These are phyloP conservation scores for Coniosporium apollinis DNA, from an alignment of 495 filamentous ascomycete species.

Conservation along the genomic window DNA sequence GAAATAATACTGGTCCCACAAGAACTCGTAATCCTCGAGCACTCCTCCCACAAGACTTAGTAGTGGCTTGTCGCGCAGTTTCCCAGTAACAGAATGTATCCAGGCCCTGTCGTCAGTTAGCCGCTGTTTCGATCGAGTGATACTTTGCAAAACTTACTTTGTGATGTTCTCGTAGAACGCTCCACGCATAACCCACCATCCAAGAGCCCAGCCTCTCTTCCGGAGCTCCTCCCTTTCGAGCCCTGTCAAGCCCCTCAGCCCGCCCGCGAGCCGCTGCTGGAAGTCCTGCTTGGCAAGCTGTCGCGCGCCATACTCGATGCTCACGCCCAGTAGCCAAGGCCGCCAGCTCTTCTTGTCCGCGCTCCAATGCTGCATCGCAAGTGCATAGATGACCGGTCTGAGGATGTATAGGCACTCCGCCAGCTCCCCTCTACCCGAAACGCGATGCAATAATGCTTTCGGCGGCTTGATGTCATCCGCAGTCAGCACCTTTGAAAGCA, in stretches of 20 bases:
- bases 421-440: constrained; percentile 51
- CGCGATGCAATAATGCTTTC: constrained; percentile 57
- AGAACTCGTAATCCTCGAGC: constrained; percentile 86
- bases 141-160: constrained; percentile 34
- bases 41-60: constrained; percentile 66
- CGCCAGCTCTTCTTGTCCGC: constrained; percentile 52
- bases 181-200: constrained; percentile 90
- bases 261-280: constrained; percentile 46
- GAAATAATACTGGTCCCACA: constrained; percentile 98
- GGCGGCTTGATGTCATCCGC: constrained; percentile 94
- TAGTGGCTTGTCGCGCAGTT: constrained; percentile 57
- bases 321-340: constrained; percentile 80
- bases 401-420: constrained; percentile 87
- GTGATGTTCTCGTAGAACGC: constrained; percentile 93
- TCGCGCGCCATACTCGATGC: constrained; percentile 70
- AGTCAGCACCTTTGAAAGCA: constrained; percentile 80
- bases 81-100: constrained; percentile 41
- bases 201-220: constrained; percentile 73
- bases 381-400: constrained; percentile 73
- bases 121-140: not conserved
- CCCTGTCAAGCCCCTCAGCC: constrained; percentile 53
- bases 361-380: constrained; percentile 57
- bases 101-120: constrained; percentile 35
- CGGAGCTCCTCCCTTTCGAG: constrained; percentile 78
- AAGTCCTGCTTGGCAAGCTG: constrained; percentile 64